Evolutionary conservation across 805 yeast species (phyloP).

Genomic region (Teunomyces funiuensis): DNA sequence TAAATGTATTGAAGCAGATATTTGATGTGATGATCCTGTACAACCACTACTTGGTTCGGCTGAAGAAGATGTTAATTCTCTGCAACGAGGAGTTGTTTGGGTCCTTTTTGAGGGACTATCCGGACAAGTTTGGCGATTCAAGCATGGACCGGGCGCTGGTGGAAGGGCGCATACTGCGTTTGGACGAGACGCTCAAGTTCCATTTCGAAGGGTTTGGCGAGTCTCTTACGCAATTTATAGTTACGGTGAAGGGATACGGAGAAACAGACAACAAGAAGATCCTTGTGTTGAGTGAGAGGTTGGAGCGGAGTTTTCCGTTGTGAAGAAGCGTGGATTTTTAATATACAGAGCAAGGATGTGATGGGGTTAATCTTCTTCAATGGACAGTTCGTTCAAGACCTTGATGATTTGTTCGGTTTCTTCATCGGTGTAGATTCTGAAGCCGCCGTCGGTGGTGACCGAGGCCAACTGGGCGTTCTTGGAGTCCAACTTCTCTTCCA

Average conservation of each 20-base stretch:
- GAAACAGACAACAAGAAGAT: slow-evolving; percentile 50
- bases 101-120: slow-evolving; percentile 31
- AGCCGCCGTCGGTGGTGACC: slow-evolving; percentile 84
- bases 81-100: slow-evolving; percentile 48
- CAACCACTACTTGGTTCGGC: slow-evolving; percentile 49
- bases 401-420: slow-evolving; percentile 81
- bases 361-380: slow-evolving; percentile 32
- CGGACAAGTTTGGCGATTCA: slow-evolving; percentile 38
- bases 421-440: slow-evolving; percentile 78
- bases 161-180: slow-evolving; percentile 36
- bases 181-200: slow-evolving; percentile 41
- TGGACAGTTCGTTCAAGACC: slow-evolving; percentile 67
- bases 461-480: slow-evolving; percentile 93
- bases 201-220: slow-evolving; percentile 46
- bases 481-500: slow-evolving; percentile 97
- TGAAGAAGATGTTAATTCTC: slow-evolving; percentile 53
- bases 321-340: not conserved
- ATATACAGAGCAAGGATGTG: not conserved
- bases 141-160: slow-evolving; percentile 41
- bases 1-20: slow-evolving; percentile 46
- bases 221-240: slow-evolving; percentile 45
- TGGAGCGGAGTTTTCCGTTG: slow-evolving; percentile 38
- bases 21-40: slow-evolving; percentile 48
- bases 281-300: slow-evolving; percentile 41
- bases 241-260: slow-evolving; percentile 47